A percentile compares a stretch with the other conserved stretches of the same genome.
phyloP scores from a whole-genome alignment of 805 yeast species.

The Teunomyces lycoperdinae region DNA sequence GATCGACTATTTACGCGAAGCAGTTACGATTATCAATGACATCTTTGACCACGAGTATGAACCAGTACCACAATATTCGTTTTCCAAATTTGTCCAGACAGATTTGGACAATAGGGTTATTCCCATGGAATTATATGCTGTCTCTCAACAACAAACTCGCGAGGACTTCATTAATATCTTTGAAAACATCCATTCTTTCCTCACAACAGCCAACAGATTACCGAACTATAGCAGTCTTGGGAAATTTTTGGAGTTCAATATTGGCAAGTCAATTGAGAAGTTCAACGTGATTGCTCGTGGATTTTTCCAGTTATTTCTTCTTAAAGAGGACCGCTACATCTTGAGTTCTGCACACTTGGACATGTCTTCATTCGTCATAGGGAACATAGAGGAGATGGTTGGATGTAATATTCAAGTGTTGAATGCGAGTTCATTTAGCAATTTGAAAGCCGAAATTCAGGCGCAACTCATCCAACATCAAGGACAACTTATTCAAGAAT shows the following conservation, averaged over 20 bases:
- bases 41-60: not conserved
- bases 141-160: constrained; percentile 20
- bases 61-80: constrained; percentile 15
- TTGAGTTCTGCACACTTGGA: constrained; percentile 40
- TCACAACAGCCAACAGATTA: constrained; percentile 16
- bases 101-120: constrained; percentile 36
- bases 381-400: constrained; percentile 44
- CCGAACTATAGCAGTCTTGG: constrained; percentile 22
- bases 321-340: constrained; percentile 60
- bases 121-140: constrained; percentile 30
- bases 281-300: constrained; percentile 58
- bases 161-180: constrained; percentile 18
- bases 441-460: constrained; percentile 7
- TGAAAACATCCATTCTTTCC: constrained; percentile 15
- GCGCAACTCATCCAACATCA: constrained; percentile 1
- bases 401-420: constrained; percentile 35
- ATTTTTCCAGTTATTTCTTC: constrained; percentile 55
- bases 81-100: constrained; percentile 36
- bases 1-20: constrained; percentile 16
- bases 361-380: constrained; percentile 14
- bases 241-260: constrained; percentile 25
- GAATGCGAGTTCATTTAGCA: constrained; percentile 9
- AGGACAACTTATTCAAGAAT: constrained; percentile 25
- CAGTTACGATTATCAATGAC: constrained; percentile 8
- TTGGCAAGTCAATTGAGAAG: constrained; percentile 20